These are phyloP conservation scores for Talaromyces sp. DNA, from an alignment of 2,329 filamentous ascomycete species.

Conservation along the genomic window DNA sequence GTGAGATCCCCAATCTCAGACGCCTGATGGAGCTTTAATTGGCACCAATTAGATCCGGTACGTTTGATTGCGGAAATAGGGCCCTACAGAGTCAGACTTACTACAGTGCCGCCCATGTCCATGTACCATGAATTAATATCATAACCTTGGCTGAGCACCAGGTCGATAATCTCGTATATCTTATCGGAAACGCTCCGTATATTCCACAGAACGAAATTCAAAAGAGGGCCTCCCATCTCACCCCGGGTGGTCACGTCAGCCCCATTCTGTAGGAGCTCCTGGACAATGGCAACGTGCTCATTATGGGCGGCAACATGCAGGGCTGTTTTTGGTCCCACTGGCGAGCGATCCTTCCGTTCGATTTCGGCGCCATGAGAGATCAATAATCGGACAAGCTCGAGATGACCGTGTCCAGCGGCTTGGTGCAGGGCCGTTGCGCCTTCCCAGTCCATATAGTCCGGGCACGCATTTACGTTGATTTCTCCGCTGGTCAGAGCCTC, in stretches of 20 bases:
- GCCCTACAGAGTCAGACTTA: neutral
- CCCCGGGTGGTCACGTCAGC: neutral
- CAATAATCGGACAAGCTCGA: neutral
- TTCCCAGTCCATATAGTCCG: neutral
- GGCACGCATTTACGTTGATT: constrained; percentile 1
- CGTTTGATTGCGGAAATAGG: neutral
- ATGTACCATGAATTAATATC: neutral
- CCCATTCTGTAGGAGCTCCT: neutral
- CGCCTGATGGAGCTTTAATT: constrained; percentile 3
- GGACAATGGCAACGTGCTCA: neutral
- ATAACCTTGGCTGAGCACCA: constrained; percentile 1
- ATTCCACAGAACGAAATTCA: neutral
- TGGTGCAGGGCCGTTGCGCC: neutral
- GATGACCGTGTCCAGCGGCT: neutral
- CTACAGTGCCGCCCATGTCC: neutral
- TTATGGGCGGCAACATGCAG: neutral
- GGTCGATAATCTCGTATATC: neutral
- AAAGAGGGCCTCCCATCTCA: neutral
- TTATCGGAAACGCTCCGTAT: neutral
- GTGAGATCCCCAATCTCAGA: neutral
- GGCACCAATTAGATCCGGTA: neutral
- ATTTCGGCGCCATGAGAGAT: neutral
- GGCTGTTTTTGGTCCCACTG: neutral
- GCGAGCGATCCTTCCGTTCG: neutral
- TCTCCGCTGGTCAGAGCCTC: neutral